A percentile compares a stretch with the other conserved stretches of the same genome.
Evolutionary conservation across 225 moss, liverwort and hornwort species (phyloP).

Genomic region (Climacium dendroides): DNA sequence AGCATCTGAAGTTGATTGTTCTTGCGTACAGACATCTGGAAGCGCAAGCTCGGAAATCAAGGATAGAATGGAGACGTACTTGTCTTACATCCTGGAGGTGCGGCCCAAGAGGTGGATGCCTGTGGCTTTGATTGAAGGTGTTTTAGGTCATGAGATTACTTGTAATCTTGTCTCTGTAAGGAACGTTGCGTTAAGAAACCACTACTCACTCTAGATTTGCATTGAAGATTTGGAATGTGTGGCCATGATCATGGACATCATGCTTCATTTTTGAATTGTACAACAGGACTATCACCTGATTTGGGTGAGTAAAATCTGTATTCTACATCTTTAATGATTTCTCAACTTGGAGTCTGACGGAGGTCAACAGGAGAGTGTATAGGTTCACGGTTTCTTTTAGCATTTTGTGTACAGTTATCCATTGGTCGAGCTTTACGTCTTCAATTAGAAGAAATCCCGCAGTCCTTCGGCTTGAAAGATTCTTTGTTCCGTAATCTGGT

Average conservation of each 20-base stretch:
- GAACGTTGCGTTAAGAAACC: slow-evolving; percentile 14
- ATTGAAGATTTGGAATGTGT: background rate
- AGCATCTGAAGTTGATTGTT: background rate
- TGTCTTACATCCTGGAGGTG: slow-evolving; percentile 77
- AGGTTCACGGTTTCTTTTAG: background rate
- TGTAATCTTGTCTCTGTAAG: slow-evolving; percentile 44
- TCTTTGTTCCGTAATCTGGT: background rate
- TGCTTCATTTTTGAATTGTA: background rate
- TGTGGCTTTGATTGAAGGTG: slow-evolving; percentile 70
- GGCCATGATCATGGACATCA: background rate
- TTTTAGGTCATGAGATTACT: slow-evolving; percentile 42
- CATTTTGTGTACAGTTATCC: background rate
- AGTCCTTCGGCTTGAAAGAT: background rate
- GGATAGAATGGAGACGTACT: slow-evolving; percentile 16
- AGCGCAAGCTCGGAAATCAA: background rate
- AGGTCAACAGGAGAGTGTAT: background rate
- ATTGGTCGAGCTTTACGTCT: background rate
- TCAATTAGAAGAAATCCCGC: background rate
- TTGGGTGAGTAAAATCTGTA: background rate
- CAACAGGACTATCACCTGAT: background rate
- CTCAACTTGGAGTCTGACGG: background rate
- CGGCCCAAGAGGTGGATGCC: slow-evolving; percentile 87
- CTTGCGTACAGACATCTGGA: slow-evolving; percentile 30
- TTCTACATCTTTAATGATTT: background rate
- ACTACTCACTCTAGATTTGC: background rate